Evolutionary conservation across 225 moss, liverwort and hornwort species (phyloP).

Genomic region (Sphagnum tenellum): DNA sequence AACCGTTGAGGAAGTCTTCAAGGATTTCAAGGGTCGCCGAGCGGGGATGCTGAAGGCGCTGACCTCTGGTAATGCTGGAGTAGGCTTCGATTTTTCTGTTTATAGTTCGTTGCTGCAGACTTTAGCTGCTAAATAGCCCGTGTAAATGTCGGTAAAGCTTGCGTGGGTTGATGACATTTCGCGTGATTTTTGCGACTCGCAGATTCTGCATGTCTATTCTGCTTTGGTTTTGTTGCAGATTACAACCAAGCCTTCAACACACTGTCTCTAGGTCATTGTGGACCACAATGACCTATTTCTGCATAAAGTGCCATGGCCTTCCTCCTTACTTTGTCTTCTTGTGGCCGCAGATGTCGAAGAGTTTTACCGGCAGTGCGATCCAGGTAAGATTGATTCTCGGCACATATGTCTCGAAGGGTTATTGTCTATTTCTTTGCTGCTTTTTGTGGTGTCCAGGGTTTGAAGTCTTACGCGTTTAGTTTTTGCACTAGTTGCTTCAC

Average conservation of each 20-base stretch:
- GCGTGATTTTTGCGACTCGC: no score
- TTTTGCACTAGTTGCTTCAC: no score
- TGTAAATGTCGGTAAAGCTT: not conserved
- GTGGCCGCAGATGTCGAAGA: constrained; percentile 48
- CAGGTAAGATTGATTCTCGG: constrained; percentile 18
- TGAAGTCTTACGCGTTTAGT: no score
- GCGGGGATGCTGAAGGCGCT: constrained; percentile 70
- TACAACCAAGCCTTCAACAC: not conserved
- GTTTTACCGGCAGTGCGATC: constrained; percentile 59
- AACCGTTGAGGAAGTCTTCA: constrained; percentile 57
- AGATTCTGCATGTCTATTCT: no score
- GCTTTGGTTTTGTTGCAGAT: not conserved
- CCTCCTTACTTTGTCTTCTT: not conserved
- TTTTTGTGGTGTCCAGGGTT: no score
- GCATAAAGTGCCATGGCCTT: no score
- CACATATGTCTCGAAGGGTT: no score
- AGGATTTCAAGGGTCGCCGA: constrained; percentile 67
- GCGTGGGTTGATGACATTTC: no score
- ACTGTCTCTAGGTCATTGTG: no score
- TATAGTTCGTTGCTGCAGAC: not conserved
- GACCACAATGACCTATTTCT: no score
- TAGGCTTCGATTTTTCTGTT: not conserved
- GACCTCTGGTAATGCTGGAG: constrained; percentile 23
- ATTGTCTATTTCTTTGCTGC: no score
- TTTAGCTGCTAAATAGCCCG: not conserved